A percentile compares a stretch with the other conserved stretches of the same genome.
Evolutionary conservation across 306 rosid species (phyloP).

Genomic region (Adenanthera pavonina): DNA sequence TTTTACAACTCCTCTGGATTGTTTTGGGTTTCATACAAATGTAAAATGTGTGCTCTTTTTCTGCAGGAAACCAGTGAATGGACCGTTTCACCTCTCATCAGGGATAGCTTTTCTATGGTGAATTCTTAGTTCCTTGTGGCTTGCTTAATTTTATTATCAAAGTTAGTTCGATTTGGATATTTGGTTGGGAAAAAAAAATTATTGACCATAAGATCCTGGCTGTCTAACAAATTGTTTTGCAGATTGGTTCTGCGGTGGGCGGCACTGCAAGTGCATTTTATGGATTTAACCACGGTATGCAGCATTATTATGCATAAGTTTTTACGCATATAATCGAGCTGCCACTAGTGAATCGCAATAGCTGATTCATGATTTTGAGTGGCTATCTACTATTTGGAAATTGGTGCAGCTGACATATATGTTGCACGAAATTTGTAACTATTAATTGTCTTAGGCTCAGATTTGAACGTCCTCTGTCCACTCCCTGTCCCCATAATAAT

Average conservation of each 20-base stretch:
- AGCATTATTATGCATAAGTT: background rate
- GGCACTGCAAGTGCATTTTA: slow-evolving; percentile 92
- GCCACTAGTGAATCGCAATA: background rate
- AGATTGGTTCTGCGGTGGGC: slow-evolving; percentile 98
- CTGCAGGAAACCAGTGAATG: slow-evolving; percentile 77
- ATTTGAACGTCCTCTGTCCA: background rate
- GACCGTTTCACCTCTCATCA: slow-evolving; percentile 71
- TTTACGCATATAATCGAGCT: background rate
- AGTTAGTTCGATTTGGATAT: slow-evolving; percentile 20
- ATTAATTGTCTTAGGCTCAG: background rate
- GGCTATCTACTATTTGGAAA: background rate
- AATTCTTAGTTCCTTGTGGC: background rate
- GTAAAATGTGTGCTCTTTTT: background rate
- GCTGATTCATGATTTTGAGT: background rate
- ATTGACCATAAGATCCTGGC: slow-evolving; percentile 22
- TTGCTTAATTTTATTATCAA: slow-evolving; percentile 8
- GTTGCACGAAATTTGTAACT: background rate
- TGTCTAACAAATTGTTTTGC: slow-evolving; percentile 3
- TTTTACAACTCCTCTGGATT: background rate
- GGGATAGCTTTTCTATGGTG: slow-evolving; percentile 96
- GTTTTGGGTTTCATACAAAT: background rate
- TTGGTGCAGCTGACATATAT: background rate
- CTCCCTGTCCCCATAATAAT: background rate
- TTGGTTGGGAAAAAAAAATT: background rate
- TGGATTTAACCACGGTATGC: slow-evolving; percentile 88